These are phyloP conservation scores for Petrea volubilis DNA, from an alignment of 257 asterid genomes.

Conservation along the genomic window DNA sequence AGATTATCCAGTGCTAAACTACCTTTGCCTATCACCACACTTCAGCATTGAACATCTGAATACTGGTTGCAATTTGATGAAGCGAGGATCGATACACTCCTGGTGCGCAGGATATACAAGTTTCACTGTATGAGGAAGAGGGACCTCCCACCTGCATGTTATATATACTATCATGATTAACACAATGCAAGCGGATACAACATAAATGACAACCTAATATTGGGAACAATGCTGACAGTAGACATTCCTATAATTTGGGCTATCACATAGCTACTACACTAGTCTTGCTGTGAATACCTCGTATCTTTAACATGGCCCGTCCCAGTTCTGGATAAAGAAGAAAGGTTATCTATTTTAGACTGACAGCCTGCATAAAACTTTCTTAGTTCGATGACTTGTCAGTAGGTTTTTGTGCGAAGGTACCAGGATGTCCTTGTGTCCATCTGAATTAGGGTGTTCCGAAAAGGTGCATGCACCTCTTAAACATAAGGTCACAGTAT, in stretches of 20 bases:
- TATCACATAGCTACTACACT: neutral
- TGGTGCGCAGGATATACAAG: slow-evolving; percentile 52
- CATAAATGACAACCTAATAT: neutral
- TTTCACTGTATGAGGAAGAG: slow-evolving; percentile 71
- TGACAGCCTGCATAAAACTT: neutral
- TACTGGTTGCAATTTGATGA: slow-evolving; percentile 80
- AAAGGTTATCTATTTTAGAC: neutral
- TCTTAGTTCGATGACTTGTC: neutral
- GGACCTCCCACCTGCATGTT: slow-evolving; percentile 92
- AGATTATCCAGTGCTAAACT: slow-evolving; percentile 14
- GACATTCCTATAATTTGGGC: neutral
- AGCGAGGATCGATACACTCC: slow-evolving; percentile 89
- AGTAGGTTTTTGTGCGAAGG: neutral
- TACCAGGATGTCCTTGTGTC: neutral
- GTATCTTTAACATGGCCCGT: neutral
- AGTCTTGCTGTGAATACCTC: neutral
- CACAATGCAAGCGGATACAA: slow-evolving; percentile 3
- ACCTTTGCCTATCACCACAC: slow-evolving; percentile 82
- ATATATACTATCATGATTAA: slow-evolving; percentile 25
- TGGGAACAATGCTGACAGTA: slow-evolving; percentile 17
- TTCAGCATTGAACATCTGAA: slow-evolving; percentile 79
- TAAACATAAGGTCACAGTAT: neutral
- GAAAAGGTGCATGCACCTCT: neutral
- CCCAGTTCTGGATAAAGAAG: slow-evolving; percentile 6
- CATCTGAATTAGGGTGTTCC: neutral